Evolutionary conservation across 495 filamentous ascomycete genomes (phyloP).

Genomic region (Annulohypoxylon moriforme): DNA sequence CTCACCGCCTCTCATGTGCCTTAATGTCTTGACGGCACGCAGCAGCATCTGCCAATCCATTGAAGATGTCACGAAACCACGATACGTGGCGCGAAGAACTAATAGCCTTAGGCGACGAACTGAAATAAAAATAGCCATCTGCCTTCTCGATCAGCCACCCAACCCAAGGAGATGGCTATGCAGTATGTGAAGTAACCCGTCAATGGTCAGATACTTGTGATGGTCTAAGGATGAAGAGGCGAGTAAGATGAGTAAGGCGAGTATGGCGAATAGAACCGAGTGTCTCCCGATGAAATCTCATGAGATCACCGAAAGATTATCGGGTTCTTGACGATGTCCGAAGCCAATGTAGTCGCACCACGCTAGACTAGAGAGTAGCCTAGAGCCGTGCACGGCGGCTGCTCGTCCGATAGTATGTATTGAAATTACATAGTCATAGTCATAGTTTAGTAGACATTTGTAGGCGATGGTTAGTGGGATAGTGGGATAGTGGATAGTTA

Average conservation of each 20-base stretch:
- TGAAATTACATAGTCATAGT: conserved; percentile 9
- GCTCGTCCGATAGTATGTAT: conserved; percentile 25
- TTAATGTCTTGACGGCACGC: conserved; percentile 33
- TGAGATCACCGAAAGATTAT: conserved; percentile 34
- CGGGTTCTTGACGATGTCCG: conserved; percentile 27
- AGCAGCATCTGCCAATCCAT: conserved; percentile 40
- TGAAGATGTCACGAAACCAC: conserved; percentile 32
- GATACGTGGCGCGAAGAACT: conserved; percentile 43
- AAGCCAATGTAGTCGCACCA: conserved; percentile 22
- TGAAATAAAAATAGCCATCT: conserved; percentile 29
- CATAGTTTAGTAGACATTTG: too few species aligned
- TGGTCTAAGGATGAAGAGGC: neutral
- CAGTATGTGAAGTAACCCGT: conserved; percentile 1
- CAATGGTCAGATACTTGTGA: conserved; percentile 9
- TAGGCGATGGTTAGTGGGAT: conserved; percentile 7
- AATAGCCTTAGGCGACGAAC: conserved; percentile 16
- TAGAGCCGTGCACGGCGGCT: conserved; percentile 11
- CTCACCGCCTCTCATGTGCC: conserved; percentile 41
- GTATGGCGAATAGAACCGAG: conserved; percentile 17
- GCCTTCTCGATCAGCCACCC: conserved; percentile 13
- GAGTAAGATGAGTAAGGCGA: conserved; percentile 1
- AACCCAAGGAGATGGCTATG: conserved; percentile 24
- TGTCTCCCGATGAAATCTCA: conserved; percentile 36
- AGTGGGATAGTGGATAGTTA: neutral
- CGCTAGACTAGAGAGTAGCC: conserved; percentile 14